Base-by-base conservation (phyloP, 1,284 basidiomycete species). In the Puccinia coronata region DNA sequence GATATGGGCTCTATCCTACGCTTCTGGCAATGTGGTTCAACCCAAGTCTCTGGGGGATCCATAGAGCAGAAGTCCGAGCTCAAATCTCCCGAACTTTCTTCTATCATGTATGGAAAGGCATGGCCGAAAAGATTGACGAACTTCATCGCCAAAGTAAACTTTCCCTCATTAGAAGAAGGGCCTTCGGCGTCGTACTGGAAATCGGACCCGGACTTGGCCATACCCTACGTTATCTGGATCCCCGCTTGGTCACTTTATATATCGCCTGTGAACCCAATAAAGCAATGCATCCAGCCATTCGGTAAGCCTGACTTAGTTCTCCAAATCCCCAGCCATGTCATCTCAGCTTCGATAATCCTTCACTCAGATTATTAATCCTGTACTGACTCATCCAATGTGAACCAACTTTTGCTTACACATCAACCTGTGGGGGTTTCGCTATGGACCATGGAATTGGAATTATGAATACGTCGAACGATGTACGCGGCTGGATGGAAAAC, bases 191-290 rank as follows among this genome's bases (percentile, higher is more conserved):
- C 4, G 41, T 47, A n/a, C 41, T 67, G 4, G 63, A 67, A 12
- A 11, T 67, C 34, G 63, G 63, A 9, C 28, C 63, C 9, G 63
- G 63, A 11, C 41, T 67, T 25, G 63, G 63, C 12, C 63, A 67
- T 41, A 31, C 63, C 63, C 63, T 67, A n/a, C 63, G 63, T 1
- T 67, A 67, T 16, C 63, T 67, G 23, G 63, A 67, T 20, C 39
- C 63, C 31, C 31, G 25, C 14, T 31, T 67, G n/a, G 63, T 67
- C 9, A 67, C 63, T 2, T 43, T 67, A n/a, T 67, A 67, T 31
- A 67, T 67, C 39, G 63, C 63, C 5, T 67, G 63, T 67, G 63
- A 67, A 25, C 63, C 63, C 31, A 67, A 67, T 43, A 41, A 41
- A 23, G 63, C 63, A 20, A 67, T 67, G 63, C 63, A 67, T 25